These are phyloP conservation scores for Starmera amethionina DNA, from an alignment of 805 yeast species.

Conservation along the genomic window DNA sequence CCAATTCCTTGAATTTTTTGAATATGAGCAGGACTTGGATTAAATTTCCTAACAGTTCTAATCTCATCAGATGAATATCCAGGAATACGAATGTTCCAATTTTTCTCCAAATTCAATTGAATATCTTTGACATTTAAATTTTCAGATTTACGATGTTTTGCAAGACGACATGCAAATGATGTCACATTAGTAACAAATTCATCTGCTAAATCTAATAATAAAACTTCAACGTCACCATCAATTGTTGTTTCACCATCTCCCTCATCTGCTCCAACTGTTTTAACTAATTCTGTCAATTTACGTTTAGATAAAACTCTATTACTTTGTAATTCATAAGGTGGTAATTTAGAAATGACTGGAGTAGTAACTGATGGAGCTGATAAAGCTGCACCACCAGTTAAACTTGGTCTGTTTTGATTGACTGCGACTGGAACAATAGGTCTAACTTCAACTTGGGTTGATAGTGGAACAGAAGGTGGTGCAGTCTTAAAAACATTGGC, in stretches of 20 bases:
- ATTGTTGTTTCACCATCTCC: constrained; percentile 86
- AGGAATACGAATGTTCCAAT: constrained; percentile 93
- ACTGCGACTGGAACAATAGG: constrained; percentile 57
- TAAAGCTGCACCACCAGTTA: constrained; percentile 76
- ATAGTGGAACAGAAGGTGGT: constrained; percentile 60
- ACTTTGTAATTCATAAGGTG: constrained; percentile 73
- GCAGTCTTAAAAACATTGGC: constrained; percentile 28
- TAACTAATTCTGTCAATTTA: constrained; percentile 79
- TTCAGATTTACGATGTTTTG: constrained; percentile 89
- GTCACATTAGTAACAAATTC: constrained; percentile 90
- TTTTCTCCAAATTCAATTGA: constrained; percentile 82
- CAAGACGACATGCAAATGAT: constrained; percentile 86
- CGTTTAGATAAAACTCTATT: constrained; percentile 83
- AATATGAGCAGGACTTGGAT: constrained; percentile 50
- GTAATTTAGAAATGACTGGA: constrained; percentile 67
- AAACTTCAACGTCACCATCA: constrained; percentile 94
- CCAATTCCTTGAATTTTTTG: constrained; percentile 61
- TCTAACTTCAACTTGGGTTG: constrained; percentile 55
- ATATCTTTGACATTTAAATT: constrained; percentile 81
- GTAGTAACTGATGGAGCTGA: constrained; percentile 61
- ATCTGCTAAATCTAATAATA: constrained; percentile 86
- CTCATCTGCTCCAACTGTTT: constrained; percentile 72
- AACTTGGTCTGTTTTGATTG: constrained; percentile 68
- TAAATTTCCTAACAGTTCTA: constrained; percentile 64
- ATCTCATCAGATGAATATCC: constrained; percentile 91